These are phyloP conservation scores for Penicillium alfredii DNA, from an alignment of 495 filamentous ascomycete genomes.

Conservation along the genomic window DNA sequence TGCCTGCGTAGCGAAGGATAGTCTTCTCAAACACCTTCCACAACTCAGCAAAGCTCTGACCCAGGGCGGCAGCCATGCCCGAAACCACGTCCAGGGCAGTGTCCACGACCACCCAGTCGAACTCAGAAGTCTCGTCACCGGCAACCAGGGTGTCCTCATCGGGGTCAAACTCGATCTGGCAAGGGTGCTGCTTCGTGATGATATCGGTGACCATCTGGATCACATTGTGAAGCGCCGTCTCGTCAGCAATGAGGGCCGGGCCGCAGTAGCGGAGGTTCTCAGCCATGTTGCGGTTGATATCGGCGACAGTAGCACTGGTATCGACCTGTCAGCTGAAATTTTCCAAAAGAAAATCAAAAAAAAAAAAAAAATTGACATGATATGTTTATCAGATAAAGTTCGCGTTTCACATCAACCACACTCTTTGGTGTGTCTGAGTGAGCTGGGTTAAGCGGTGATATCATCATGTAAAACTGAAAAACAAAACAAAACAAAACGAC, in stretches of 20 bases:
- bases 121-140: slow-evolving; percentile 82
- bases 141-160: slow-evolving; percentile 64
- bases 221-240: slow-evolving; percentile 56
- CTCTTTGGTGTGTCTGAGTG: slow-evolving; percentile 82
- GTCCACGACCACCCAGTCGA: slow-evolving; percentile 95
- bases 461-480: slow-evolving; percentile 65
- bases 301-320: slow-evolving; percentile 75
- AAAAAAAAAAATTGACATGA: slow-evolving; percentile 13
- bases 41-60: slow-evolving; percentile 71
- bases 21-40: slow-evolving; percentile 94
- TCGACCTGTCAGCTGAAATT: slow-evolving; percentile 42
- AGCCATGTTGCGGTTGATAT: slow-evolving; percentile 93
- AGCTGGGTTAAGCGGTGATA: slow-evolving; percentile 94
- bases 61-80: slow-evolving; percentile 75
- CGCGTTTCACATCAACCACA: slow-evolving; percentile 87
- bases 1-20: slow-evolving; percentile 78
- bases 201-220: slow-evolving; percentile 62
- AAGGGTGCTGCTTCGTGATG: slow-evolving; percentile 83
- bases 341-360: slow-evolving; percentile 9
- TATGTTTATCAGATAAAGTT: slow-evolving; percentile 47
- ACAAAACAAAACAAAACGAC: slow-evolving; percentile 10
- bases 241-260: slow-evolving; percentile 73
- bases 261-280: slow-evolving; percentile 88
- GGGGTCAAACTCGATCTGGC: slow-evolving; percentile 81
- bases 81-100: slow-evolving; percentile 86